Conservation (phyloP, 1,284 basidiomycete species). For the Lignosus rhinocerotis region DNA sequence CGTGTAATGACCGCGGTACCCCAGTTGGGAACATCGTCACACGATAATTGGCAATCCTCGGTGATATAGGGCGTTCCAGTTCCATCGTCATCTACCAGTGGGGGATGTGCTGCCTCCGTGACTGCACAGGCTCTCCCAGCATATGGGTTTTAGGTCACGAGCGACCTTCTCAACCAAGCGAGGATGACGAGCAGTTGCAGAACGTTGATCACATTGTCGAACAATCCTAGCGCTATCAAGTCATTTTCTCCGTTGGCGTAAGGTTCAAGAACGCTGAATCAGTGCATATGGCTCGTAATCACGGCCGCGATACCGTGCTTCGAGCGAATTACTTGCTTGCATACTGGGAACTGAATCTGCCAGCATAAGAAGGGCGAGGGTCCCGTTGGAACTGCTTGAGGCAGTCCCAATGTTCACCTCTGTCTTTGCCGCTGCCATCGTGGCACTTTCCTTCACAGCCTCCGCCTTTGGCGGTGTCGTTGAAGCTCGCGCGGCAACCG, state of each 20-base stretch:
- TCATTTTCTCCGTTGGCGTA: background rate
- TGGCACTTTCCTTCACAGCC: background rate
- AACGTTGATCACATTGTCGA: too few relatives aligned
- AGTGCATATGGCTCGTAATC: background rate
- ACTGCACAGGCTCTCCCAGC: too few relatives aligned
- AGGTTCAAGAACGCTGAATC: background rate
- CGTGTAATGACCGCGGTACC: too few relatives aligned
- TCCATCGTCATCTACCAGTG: too few relatives aligned
- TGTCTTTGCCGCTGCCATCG: background rate
- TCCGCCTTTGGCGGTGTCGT: background rate
- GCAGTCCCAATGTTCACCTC: background rate
- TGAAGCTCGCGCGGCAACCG: background rate
- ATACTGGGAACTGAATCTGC: background rate
- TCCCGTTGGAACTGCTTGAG: background rate
- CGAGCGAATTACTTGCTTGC: background rate
- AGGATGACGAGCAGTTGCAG: too few relatives aligned
- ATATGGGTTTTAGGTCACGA: too few relatives aligned
- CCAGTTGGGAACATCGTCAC: too few relatives aligned
- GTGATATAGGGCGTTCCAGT: too few relatives aligned
- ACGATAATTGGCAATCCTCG: too few relatives aligned
- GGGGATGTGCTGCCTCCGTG: too few relatives aligned
- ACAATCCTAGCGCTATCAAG: too few relatives aligned
- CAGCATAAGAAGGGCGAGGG: background rate
- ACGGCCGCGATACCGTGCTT: background rate
- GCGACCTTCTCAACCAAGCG: too few relatives aligned